A percentile compares a stretch with the other conserved stretches of the same genome.
phyloP scores from a whole-genome alignment of 2,329 filamentous ascomycete genomes.

The Ascosphaera pollenicola region DNA sequence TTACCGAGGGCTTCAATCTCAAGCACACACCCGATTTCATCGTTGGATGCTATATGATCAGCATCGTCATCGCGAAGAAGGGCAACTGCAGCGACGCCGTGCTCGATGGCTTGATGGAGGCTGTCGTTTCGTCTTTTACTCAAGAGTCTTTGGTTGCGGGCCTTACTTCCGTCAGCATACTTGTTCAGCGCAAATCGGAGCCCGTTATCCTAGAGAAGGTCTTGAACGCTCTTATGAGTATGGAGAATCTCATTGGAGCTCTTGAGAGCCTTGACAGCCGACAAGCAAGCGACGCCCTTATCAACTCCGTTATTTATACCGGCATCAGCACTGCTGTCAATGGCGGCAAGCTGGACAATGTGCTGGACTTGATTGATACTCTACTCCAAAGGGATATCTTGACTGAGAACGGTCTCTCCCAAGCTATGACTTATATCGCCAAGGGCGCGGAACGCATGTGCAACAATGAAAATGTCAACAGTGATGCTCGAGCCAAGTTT shows the following conservation, averaged over 20 bases:
- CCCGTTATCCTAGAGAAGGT: slow-evolving; percentile 48
- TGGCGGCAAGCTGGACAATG: not conserved
- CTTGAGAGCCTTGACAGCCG: not conserved
- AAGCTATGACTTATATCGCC: not conserved
- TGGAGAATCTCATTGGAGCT: not conserved
- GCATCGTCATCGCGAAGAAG: slow-evolving; percentile 68
- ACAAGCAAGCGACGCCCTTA: not conserved
- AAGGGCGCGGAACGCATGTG: not conserved
- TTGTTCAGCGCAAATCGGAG: slow-evolving; percentile 58
- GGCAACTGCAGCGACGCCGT: slow-evolving; percentile 55
- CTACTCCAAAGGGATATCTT: not conserved
- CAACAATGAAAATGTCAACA: not conserved
- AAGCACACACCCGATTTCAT: slow-evolving; percentile 57
- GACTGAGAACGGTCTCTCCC: not conserved
- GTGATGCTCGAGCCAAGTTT: not conserved
- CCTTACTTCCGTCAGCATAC: slow-evolving; percentile 56
- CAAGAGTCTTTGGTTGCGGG: slow-evolving; percentile 49
- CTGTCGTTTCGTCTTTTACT: slow-evolving; percentile 57
- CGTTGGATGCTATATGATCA: slow-evolving; percentile 77
- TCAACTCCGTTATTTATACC: not conserved
- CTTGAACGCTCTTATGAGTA: slow-evolving; percentile 28
- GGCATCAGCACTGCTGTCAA: not conserved
- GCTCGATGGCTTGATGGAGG: slow-evolving; percentile 76
- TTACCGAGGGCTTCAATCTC: slow-evolving; percentile 59
- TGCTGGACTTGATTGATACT: not conserved